phyloP scores from a whole-genome alignment of 129 eudicot genomes.

The Chrysanthemum seticuspe region DNA sequence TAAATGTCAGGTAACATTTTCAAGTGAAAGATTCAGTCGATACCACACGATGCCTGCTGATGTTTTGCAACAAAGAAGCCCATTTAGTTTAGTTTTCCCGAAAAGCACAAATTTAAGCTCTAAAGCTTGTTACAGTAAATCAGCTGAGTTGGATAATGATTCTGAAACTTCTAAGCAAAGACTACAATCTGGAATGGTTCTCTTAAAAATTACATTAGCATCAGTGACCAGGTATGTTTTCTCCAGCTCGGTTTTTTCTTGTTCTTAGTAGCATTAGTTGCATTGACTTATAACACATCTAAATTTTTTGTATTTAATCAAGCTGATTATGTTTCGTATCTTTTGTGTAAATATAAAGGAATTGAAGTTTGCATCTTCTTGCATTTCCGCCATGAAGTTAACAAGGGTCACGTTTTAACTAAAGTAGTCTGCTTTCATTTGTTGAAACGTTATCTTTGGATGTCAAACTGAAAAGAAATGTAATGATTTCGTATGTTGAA shows the following conservation, averaged over 20 bases:
- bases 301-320: not conserved
- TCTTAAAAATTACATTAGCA: conserved; percentile 40
- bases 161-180: conserved; percentile 26
- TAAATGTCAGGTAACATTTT: not conserved
- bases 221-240: conserved; percentile 46
- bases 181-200: conserved; percentile 58
- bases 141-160: conserved; percentile 3
- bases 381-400: not conserved
- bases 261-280: too few relatives aligned
- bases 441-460: not conserved
- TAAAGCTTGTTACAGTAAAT: not conserved
- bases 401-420: not conserved
- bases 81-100: conserved; percentile 39
- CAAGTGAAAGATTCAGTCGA: not conserved
- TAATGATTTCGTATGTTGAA: not conserved
- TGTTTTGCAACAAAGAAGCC: conserved; percentile 10
- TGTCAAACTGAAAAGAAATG: not conserved
- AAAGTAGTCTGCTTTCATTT: not conserved
- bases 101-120: not conserved
- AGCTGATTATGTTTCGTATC: not conserved
- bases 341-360: not conserved
- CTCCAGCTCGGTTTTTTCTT: too few relatives aligned
- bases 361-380: conserved; percentile 4
- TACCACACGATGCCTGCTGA: not conserved
- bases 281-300: not conserved